A percentile compares a stretch with the other conserved stretches of the same genome.
Evolutionary conservation across 2,329 filamentous ascomycete genomes (phyloP).

Genomic region (Amphichorda felina): DNA sequence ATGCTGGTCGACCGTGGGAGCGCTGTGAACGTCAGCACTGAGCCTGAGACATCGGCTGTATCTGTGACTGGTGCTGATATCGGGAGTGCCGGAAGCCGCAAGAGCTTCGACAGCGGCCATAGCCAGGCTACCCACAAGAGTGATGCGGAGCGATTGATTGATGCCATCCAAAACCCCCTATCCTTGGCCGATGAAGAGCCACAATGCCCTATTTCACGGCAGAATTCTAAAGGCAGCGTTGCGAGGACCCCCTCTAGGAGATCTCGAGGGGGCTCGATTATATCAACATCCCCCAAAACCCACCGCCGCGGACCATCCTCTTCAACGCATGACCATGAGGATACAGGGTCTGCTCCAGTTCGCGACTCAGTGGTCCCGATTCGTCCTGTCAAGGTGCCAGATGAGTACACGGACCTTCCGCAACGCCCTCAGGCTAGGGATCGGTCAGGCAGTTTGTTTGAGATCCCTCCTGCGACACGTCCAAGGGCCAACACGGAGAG

Average conservation of each 20-base stretch:
- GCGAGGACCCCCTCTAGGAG: constrained; percentile 5
- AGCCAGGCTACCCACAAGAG: constrained; percentile 36
- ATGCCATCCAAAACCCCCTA: constrained; percentile 55
- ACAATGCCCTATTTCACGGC: constrained; percentile 13
- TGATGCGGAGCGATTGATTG: constrained; percentile 59
- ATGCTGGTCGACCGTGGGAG: constrained; percentile 44
- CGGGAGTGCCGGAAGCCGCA: constrained; percentile 10
- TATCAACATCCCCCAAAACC: neutral
- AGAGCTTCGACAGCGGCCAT: constrained; percentile 25
- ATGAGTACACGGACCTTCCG: constrained; percentile 28
- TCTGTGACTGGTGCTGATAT: constrained; percentile 3
- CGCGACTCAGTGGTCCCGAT: constrained; percentile 32
- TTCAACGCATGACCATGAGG: constrained; percentile 7
- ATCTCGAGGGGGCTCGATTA: neutral
- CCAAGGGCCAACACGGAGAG: constrained; percentile 10
- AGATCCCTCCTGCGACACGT: constrained; percentile 15
- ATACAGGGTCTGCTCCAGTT: constrained; percentile 25
- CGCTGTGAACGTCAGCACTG: constrained; percentile 7
- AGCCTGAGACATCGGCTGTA: constrained; percentile 3
- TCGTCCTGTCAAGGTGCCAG: constrained; percentile 33
- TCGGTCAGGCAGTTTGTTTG: constrained; percentile 24
- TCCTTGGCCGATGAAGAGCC: constrained; percentile 23
- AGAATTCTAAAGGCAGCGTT: constrained; percentile 7
- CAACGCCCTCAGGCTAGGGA: constrained; percentile 14
- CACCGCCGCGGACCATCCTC: neutral